These are phyloP conservation scores for Orbilia quercus DNA, from an alignment of 2,329 filamentous ascomycete genomes.

Conservation along the genomic window DNA sequence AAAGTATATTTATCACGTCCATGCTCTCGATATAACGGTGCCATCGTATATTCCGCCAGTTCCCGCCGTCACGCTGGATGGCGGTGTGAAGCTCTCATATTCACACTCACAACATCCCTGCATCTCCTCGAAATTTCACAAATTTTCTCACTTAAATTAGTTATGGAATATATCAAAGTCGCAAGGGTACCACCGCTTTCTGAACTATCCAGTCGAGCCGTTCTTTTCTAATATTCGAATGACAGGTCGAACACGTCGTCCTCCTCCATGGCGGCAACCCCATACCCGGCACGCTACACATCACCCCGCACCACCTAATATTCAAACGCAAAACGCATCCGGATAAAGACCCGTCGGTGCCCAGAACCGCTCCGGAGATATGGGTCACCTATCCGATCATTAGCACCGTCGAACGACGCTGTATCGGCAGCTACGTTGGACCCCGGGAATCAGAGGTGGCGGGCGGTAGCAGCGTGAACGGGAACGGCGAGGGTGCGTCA, in stretches of 20 bases:
- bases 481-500: slow-evolving; percentile 8
- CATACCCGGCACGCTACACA: slow-evolving; percentile 70
- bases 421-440: slow-evolving; percentile 44
- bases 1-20: too few relatives aligned
- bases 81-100: slow-evolving; percentile 24
- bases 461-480: slow-evolving; percentile 66
- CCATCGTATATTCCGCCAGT: slow-evolving; percentile 29
- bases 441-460: slow-evolving; percentile 6
- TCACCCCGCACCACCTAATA: slow-evolving; percentile 73
- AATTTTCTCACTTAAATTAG: not conserved
- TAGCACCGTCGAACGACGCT: slow-evolving; percentile 70
- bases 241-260: slow-evolving; percentile 72
- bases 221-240: slow-evolving; percentile 28
- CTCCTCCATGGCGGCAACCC: slow-evolving; percentile 71
- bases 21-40: slow-evolving; percentile 33
- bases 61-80: slow-evolving; percentile 32
- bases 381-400: slow-evolving; percentile 98
- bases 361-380: slow-evolving; percentile 69
- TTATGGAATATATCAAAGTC: slow-evolving; percentile 60
- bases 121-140: not conserved
- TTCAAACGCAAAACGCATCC: slow-evolving; percentile 59
- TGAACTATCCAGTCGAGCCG: not conserved
- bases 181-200: slow-evolving; percentile 56
- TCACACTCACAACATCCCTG: slow-evolving; percentile 1
- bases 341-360: slow-evolving; percentile 20